Base-by-base conservation (phyloP, 2,329 filamentous ascomycete genomes). In the Decorospora gaudefroyi region DNA sequence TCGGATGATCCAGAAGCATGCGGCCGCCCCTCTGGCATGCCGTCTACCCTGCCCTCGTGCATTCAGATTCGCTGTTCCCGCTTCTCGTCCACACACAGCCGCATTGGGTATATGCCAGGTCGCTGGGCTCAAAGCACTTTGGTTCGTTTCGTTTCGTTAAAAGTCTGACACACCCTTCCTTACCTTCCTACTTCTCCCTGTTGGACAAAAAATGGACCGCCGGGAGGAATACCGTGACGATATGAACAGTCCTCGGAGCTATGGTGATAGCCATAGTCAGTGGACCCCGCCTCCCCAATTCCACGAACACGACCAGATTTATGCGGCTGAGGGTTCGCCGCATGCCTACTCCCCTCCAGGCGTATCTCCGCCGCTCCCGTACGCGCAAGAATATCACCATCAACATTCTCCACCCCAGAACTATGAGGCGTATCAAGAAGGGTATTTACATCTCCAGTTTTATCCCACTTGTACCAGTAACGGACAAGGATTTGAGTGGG, bases 201-300 rank as follows among this genome's bases (percentile, higher is more conserved):
- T 38, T 37, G 30, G 33, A 12, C 49, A 40, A 39, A 53, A 35
- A 16, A 57, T 57, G 51, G 51, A 57, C 42, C 48, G 31, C 30
- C 47, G 32, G 26, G 48, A 54, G n/a, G 47, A 52, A 22, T 35
- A 50, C 21, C 47, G 37, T 21, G 51, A 55, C 25, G 49, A 51
- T 12, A 33, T 47, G 35, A 49, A 32, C 27, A 57, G 44, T 28
- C 42, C 49, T 28, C 36, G 13, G 15, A 51, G 44, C 8, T 46
- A 50, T 23, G 43, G 41, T 11, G 48, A 57, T 3, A 34, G 49
- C 11, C 53, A 57, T 3, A 34, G 49, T n/a, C 53, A 56, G 32
- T 61, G 53, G 57, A 61, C 42, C 35, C 45, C 55, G 26, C 53
- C 55, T 32, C 53, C 59, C 26, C 48, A 45, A 7, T 61, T 59